Conservation (phyloP, 257 asterid genomes). For the Solanum sejunctum region DNA sequence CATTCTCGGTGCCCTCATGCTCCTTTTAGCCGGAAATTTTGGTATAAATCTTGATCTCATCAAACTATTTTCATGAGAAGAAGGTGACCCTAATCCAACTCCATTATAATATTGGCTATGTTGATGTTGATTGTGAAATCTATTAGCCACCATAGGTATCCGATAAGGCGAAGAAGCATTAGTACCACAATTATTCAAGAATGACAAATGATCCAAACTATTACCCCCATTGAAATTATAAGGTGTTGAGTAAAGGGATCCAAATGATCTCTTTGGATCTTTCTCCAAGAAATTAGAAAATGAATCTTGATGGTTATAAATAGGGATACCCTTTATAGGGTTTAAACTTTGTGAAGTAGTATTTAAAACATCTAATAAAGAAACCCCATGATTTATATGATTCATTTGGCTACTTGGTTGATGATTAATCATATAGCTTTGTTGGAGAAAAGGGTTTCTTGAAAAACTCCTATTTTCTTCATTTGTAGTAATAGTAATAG, state of each 20-base stretch:
- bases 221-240: constrained; percentile 3
- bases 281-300: constrained; percentile 6
- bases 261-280: constrained; percentile 25
- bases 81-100: constrained; percentile 18
- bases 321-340: constrained; percentile 26
- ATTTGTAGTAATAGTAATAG: not conserved
- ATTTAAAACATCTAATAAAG: not conserved
- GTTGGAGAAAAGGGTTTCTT: not conserved
- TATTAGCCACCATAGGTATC: not conserved
- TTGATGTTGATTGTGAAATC: constrained; percentile 12
- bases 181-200: constrained; percentile 3
- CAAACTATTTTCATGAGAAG: constrained; percentile 30
- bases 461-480: not conserved
- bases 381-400: constrained; percentile 3
- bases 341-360: not conserved
- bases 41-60: constrained; percentile 70
- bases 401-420: not conserved
- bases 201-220: constrained; percentile 15
- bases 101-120: constrained; percentile 10
- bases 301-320: constrained; percentile 28
- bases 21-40: constrained; percentile 51
- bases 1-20: constrained; percentile 93
- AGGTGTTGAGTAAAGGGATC: constrained; percentile 5
- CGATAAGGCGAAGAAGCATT: constrained; percentile 22
- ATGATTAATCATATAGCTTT: not conserved